phyloP scores from a whole-genome alignment of 2,329 filamentous ascomycete species.

The Neonectria magnoliae region DNA sequence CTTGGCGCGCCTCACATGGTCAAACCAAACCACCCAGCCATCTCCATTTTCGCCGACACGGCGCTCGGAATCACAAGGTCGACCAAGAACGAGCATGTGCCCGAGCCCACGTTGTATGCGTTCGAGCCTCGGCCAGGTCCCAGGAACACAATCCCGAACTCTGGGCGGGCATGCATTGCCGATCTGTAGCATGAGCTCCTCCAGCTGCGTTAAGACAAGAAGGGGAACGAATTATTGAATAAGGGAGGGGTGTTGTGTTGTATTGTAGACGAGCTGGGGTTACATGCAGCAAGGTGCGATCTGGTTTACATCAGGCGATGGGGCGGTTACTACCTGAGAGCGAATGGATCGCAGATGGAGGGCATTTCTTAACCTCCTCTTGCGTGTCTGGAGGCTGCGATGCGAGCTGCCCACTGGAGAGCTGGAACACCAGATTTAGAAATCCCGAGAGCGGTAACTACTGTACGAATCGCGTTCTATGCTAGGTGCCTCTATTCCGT shows the following conservation, averaged over 20 bases:
- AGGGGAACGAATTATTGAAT: not conserved
- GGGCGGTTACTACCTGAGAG: not conserved
- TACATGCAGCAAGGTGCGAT: conserved; percentile 14
- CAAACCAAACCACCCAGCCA: not conserved
- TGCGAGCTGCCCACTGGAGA: not conserved
- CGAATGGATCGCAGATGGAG: not conserved
- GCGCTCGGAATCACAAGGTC: not conserved
- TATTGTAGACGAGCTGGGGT: not conserved
- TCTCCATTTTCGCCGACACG: not conserved
- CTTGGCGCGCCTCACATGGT: conserved; percentile 1
- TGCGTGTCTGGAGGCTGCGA: not conserved
- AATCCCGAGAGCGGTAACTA: not conserved
- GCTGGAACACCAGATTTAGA: not conserved
- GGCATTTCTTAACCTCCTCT: conserved; percentile 12
- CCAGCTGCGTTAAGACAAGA: not conserved
- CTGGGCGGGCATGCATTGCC: not conserved
- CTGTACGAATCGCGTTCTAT: not conserved
- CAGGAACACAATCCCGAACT: conserved; percentile 21
- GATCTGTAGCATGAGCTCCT: not conserved
- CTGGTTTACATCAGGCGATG: not conserved
- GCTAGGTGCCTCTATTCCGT: not conserved
- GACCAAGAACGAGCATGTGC: not conserved
- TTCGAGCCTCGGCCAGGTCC: conserved; percentile 16
- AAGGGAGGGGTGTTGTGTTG: not conserved
- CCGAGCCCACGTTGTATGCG: not conserved